Conservation (phyloP, 2,329 filamentous ascomycete species). For the Monosporascus sp. region DNA sequence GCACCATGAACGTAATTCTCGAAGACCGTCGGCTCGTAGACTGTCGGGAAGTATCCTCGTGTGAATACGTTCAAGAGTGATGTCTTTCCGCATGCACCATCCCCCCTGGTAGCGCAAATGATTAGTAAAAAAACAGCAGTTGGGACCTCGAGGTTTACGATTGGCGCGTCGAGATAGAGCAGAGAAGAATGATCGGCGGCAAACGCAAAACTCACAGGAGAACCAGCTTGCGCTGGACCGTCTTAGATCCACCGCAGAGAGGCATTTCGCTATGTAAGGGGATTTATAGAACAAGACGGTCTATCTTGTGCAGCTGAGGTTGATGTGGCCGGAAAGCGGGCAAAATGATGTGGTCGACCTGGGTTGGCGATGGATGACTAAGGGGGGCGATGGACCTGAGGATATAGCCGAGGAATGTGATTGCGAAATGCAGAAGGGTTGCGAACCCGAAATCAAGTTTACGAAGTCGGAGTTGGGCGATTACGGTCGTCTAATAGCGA, state of each 20-base stretch:
- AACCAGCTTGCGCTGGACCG: conserved; percentile 93
- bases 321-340: background rate
- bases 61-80: conserved; percentile 97
- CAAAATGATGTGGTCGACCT: background rate
- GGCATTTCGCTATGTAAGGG: conserved; percentile 26
- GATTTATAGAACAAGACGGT: background rate
- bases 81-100: conserved; percentile 96
- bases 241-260: conserved; percentile 71
- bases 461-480: too few relatives aligned
- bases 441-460: background rate
- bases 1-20: conserved; percentile 98
- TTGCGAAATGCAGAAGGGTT: background rate
- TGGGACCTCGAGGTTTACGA: background rate
- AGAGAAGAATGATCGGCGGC: background rate
- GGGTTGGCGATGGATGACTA: too few relatives aligned
- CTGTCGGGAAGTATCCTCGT: conserved; percentile 96
- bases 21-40: conserved; percentile 97
- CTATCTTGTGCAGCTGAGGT: background rate
- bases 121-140: conserved; percentile 1
- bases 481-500: too few relatives aligned
- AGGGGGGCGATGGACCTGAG: background rate
- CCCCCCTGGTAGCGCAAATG: conserved; percentile 56
- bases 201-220: conserved; percentile 61
- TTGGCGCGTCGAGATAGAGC: conserved; percentile 7
- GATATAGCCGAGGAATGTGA: background rate